A percentile compares a stretch with the other conserved stretches of the same genome.
Conservation (phyloP, 148 eudicot species). For the Rhododendron henanense region DNA sequence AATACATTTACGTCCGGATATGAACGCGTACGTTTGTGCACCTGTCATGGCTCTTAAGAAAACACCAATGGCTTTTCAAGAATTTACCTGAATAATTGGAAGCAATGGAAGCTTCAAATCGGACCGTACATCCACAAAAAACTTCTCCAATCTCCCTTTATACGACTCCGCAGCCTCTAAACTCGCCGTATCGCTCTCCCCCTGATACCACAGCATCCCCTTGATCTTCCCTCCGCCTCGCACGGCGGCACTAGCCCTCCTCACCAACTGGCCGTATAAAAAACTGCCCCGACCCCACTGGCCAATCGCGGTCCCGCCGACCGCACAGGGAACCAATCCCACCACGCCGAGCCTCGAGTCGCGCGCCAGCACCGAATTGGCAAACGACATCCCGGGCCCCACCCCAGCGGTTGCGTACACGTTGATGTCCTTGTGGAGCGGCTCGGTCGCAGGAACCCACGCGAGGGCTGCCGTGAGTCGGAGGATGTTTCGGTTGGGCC, state of each 20-base stretch:
- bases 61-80: not conserved
- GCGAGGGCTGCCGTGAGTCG: constrained; percentile 7
- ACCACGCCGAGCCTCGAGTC: constrained; percentile 16
- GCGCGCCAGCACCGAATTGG: constrained; percentile 7
- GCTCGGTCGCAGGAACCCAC: constrained; percentile 34
- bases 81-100: not conserved
- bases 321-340: constrained; percentile 43
- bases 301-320: constrained; percentile 34
- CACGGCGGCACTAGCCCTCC: constrained; percentile 25
- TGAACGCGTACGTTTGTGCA: not conserved
- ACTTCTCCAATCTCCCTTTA: constrained; percentile 11
- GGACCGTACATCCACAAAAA: constrained; percentile 12
- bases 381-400: constrained; percentile 46
- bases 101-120: constrained; percentile 23
- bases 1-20: not conserved
- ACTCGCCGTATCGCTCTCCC: constrained; percentile 29
- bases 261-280: not conserved
- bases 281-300: constrained; percentile 21
- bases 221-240: constrained; percentile 25
- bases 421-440: constrained; percentile 35
- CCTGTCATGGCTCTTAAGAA: not conserved
- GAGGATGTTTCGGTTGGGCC: constrained; percentile 18
- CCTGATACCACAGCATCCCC: constrained; percentile 43
- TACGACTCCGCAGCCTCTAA: constrained; percentile 19
- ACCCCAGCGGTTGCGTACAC: constrained; percentile 25